phyloP scores from a whole-genome alignment of 768 basidiomycete species.

The Suillus plorans region DNA sequence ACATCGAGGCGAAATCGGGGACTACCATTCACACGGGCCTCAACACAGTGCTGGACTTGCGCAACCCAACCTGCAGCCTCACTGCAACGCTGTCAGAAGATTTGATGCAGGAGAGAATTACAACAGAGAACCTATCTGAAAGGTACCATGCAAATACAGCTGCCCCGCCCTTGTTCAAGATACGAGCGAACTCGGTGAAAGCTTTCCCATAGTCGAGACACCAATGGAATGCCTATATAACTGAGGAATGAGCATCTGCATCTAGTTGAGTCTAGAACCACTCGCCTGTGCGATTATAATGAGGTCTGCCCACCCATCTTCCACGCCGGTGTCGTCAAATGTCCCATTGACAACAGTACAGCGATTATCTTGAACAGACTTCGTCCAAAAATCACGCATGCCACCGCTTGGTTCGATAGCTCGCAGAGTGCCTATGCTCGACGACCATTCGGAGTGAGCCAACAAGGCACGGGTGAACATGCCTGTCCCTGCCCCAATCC shows the following conservation, averaged over 20 bases:
- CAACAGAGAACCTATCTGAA: slow-evolving; percentile 62
- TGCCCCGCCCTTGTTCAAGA: slow-evolving; percentile 70
- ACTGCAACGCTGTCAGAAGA: slow-evolving; percentile 31
- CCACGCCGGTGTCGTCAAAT: slow-evolving; percentile 62
- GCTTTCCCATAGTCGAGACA: slow-evolving; percentile 77
- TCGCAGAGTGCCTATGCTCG: slow-evolving; percentile 49
- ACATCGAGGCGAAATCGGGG: slow-evolving; percentile 80
- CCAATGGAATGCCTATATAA: slow-evolving; percentile 87
- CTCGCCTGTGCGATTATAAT: slow-evolving; percentile 73
- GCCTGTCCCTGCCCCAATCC: slow-evolving; percentile 84
- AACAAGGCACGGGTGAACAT: slow-evolving; percentile 86
- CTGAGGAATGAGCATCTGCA: background rate
- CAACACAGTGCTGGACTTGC: slow-evolving; percentile 65
- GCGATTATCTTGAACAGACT: background rate
- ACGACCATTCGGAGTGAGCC: slow-evolving; percentile 48
- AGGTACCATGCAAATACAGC: slow-evolving; percentile 87
- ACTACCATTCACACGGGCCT: slow-evolving; percentile 58
- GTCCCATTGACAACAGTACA: slow-evolving; percentile 57
- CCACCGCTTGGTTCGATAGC: slow-evolving; percentile 86
- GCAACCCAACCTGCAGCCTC: slow-evolving; percentile 74
- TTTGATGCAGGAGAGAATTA: background rate
- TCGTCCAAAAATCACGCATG: slow-evolving; percentile 55
- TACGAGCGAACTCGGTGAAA: slow-evolving; percentile 52
- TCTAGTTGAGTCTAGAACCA: slow-evolving; percentile 25
- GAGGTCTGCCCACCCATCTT: slow-evolving; percentile 74